Conservation (phyloP, 106 monocot species). For the Platanthera zijinensis region DNA sequence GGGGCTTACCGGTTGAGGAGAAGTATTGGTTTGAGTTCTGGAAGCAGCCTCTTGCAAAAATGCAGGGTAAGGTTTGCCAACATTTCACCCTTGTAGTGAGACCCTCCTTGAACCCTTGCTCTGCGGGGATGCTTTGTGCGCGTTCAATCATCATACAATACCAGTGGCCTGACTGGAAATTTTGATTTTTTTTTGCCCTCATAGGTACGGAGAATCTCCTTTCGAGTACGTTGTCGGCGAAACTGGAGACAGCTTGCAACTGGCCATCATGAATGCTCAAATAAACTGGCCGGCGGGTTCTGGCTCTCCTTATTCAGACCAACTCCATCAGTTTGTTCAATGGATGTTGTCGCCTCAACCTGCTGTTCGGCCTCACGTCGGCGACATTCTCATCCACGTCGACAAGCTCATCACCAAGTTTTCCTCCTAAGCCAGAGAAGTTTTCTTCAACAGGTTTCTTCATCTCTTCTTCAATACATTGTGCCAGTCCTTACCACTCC, state of each 20-base stretch:
- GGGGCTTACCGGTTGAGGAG: too few species aligned
- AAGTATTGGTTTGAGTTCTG: too few species aligned
- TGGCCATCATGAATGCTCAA: slow-evolving; percentile 67
- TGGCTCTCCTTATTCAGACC: slow-evolving; percentile 63
- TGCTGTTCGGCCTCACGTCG: slow-evolving; percentile 66
- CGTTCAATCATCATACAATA: background rate
- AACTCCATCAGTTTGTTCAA: slow-evolving; percentile 62
- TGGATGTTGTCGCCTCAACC: slow-evolving; percentile 95
- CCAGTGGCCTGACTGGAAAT: background rate
- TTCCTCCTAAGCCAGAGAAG: slow-evolving; percentile 22
- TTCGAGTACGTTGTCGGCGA: slow-evolving; percentile 86
- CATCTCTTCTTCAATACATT: background rate
- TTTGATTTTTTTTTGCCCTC: background rate
- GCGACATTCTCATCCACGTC: slow-evolving; percentile 78
- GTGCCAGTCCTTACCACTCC: background rate
- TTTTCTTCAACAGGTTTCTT: background rate
- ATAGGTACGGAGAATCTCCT: slow-evolving; percentile 83
- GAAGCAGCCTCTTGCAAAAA: too few species aligned
- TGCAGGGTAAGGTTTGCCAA: too few species aligned
- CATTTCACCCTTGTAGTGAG: too few species aligned
- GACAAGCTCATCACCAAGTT: slow-evolving; percentile 84
- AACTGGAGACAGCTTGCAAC: slow-evolving; percentile 76
- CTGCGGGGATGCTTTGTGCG: too few species aligned
- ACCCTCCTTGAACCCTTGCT: too few species aligned
- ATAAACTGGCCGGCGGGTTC: slow-evolving; percentile 70